Evolutionary conservation across 2,329 filamentous ascomycete species (phyloP).

Genomic region (Colletotrichum incanum): DNA sequence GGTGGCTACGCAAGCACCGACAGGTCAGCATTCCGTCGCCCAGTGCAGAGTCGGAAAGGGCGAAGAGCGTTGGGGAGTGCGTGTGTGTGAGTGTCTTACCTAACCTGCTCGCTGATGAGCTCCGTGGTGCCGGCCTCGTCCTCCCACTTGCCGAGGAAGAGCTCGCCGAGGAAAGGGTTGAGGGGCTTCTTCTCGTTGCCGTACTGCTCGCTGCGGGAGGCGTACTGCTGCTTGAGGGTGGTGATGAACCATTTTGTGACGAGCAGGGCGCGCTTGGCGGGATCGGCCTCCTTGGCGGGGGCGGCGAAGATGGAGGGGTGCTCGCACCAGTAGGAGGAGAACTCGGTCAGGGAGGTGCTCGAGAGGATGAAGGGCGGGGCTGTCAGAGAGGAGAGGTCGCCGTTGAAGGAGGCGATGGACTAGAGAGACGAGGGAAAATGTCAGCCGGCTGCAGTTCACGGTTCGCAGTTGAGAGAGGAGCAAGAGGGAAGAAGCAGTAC

Average conservation of each 20-base stretch:
- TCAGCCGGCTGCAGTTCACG: background rate
- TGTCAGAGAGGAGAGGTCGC: conserved; percentile 85
- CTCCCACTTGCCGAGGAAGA: conserved; percentile 93
- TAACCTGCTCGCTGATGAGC: conserved; percentile 94
- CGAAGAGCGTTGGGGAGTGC: background rate
- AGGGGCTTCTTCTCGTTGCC: conserved; percentile 98
- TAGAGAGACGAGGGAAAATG: conserved; percentile 46
- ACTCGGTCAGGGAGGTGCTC: conserved; percentile 83
- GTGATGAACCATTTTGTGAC: conserved; percentile 98
- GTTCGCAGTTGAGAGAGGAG: background rate
- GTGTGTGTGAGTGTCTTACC: conserved; percentile 57
- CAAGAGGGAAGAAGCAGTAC: background rate
- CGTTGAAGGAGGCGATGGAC: conserved; percentile 87
- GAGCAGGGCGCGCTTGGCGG: conserved; percentile 85
- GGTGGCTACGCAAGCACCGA: conserved; percentile 71
- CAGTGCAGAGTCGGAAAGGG: background rate
- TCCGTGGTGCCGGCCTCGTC: conserved; percentile 86
- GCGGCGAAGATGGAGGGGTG: conserved; percentile 85
- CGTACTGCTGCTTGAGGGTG: conserved; percentile 90
- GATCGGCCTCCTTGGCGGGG: conserved; percentile 83
- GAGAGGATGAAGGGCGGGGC: conserved; percentile 88
- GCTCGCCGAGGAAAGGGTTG: conserved; percentile 95
- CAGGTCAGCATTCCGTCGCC: background rate
- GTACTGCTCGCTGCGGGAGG: conserved; percentile 80
- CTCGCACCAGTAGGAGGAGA: conserved; percentile 87